phyloP scores from a whole-genome alignment of 2,329 filamentous ascomycete species.

The Ramularia endophylla region DNA sequence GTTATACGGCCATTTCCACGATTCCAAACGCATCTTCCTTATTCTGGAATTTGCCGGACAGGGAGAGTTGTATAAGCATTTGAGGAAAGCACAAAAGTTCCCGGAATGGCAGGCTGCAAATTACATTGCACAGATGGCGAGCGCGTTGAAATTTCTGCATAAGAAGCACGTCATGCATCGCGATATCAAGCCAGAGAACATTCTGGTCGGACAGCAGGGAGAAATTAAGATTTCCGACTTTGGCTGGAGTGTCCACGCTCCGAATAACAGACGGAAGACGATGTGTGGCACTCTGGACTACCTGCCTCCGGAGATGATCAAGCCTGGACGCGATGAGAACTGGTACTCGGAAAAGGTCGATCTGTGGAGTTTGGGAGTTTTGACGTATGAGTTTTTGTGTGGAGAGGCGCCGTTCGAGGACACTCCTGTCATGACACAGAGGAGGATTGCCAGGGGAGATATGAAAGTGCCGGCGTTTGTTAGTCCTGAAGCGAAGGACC shows the following conservation, averaged over 20 bases:
- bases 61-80: conserved; percentile 82
- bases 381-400: conserved; percentile 94
- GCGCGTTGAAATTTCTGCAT: conserved; percentile 81
- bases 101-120: conserved; percentile 81
- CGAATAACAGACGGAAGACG: conserved; percentile 86
- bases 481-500: conserved; percentile 79
- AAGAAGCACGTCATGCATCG: conserved; percentile 97
- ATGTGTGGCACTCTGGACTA: conserved; percentile 98
- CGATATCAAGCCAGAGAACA: conserved; percentile 98
- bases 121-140: conserved; percentile 88
- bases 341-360: conserved; percentile 95
- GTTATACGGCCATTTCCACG: conserved; percentile 82
- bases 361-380: conserved; percentile 87
- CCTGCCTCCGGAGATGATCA: conserved; percentile 96
- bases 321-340: conserved; percentile 69
- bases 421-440: conserved; percentile 87
- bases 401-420: conserved; percentile 98
- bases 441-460: conserved; percentile 79
- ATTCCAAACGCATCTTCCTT: conserved; percentile 79
- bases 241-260: conserved; percentile 96
- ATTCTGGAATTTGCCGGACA: conserved; percentile 83
- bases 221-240: conserved; percentile 99
- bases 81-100: conserved; percentile 71
- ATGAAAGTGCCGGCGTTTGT: conserved; percentile 91
- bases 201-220: conserved; percentile 89